These are phyloP conservation scores for Cystobasidium onofrii DNA, from an alignment of 768 basidiomycete species.

Conservation along the genomic window DNA sequence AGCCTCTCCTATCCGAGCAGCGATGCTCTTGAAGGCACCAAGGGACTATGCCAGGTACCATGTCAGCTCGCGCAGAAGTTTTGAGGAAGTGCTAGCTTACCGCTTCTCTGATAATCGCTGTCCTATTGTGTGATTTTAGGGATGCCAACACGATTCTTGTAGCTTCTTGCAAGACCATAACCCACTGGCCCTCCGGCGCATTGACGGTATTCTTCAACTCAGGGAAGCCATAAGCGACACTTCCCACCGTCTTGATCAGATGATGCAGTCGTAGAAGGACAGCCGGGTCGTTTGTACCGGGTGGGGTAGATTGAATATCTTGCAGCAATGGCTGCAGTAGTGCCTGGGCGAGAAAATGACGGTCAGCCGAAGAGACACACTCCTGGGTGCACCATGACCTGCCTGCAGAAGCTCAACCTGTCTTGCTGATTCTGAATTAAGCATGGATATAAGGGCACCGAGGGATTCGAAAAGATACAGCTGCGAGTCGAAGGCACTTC, in stretches of 20 bases:
- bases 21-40: conserved; percentile 83
- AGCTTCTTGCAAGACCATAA: conserved; percentile 72
- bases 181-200: conserved; percentile 59
- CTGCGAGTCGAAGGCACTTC: conserved; percentile 73
- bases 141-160: conserved; percentile 80
- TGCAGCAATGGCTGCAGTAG: conserved; percentile 73
- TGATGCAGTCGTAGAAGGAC: conserved; percentile 81
- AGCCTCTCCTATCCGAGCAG: conserved; percentile 76
- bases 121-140: conserved; percentile 75
- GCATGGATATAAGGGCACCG: conserved; percentile 72
- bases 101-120: conserved; percentile 82
- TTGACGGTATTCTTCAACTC: conserved; percentile 65
- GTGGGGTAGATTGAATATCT: conserved; percentile 50
- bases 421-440: conserved; percentile 57
- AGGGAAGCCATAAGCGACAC: conserved; percentile 92
- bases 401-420: conserved; percentile 54
- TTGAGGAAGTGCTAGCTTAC: conserved; percentile 52
- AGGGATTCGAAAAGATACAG: conserved; percentile 88
- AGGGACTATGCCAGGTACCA: conserved; percentile 56
- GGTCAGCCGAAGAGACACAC: too few species aligned
- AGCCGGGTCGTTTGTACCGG: conserved; percentile 41
- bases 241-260: conserved; percentile 85
- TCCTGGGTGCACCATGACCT: conserved; percentile 2
- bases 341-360: conserved; percentile 52
- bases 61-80: not conserved